phyloP scores from a whole-genome alignment of 305 asterid genomes.

The Ilex paraguariensis region DNA sequence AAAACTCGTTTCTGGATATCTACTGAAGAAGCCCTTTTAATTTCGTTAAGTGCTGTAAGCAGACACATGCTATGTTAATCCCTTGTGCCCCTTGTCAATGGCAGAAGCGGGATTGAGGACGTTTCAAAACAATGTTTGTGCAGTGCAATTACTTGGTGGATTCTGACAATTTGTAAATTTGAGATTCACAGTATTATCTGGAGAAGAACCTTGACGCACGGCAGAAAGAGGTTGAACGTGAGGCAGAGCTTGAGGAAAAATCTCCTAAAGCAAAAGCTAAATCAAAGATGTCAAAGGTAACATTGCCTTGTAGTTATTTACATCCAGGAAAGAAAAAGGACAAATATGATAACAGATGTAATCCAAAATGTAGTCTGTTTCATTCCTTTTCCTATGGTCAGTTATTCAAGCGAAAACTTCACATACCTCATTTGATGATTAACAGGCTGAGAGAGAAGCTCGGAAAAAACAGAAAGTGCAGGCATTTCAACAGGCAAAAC shows the following conservation, averaged over 20 bases:
- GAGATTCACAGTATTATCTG: slow-evolving; percentile 64
- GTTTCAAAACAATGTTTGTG: no score
- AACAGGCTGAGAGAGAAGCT: slow-evolving; percentile 85
- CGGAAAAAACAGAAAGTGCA: slow-evolving; percentile 92
- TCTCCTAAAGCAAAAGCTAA: slow-evolving; percentile 93
- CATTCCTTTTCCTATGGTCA: no score
- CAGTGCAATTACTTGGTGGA: not conserved
- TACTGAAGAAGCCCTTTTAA: no score
- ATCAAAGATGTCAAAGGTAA: slow-evolving; percentile 98
- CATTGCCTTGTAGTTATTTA: not conserved
- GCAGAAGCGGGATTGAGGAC: no score
- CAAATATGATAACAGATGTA: no score
- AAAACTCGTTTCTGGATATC: no score
- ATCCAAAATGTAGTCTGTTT: no score
- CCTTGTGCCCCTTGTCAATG: no score
- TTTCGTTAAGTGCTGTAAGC: no score
- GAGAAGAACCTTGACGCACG: slow-evolving; percentile 99
- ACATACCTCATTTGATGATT: not conserved
- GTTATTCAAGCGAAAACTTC: not conserved
- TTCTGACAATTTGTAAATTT: not conserved
- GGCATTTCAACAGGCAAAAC: slow-evolving; percentile 94
- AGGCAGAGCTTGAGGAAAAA: slow-evolving; percentile 90
- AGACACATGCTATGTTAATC: no score
- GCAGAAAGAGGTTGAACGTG: slow-evolving; percentile 82
- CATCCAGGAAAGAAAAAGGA: no score